Base-by-base conservation (phyloP, 78 protist species). In the Chrysochromulina tobinii region DNA sequence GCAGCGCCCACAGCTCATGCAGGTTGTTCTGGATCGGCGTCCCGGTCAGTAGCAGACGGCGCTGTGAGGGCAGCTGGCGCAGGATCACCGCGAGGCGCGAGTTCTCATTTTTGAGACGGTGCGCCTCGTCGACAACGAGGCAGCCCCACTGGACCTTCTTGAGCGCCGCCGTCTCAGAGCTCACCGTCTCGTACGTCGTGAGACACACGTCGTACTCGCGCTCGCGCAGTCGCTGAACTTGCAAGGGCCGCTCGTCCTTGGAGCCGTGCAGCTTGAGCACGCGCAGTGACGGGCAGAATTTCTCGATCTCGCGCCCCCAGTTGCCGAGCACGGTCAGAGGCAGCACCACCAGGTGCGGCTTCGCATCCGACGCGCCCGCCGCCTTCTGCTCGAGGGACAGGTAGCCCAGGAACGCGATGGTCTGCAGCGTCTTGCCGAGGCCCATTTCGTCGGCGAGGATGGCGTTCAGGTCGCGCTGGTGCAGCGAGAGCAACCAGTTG, bases 1-100 rank as follows among this genome's bases (percentile, higher is more conserved):
- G 96, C 69, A 99, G 96, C 55, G 99, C 98, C 99, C 99, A 98
- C 25, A 99, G 95, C 94, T 99, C 99, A 77, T 96, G 98, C 27
- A 99, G 91, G 94, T 99, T 98, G 94, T 99, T 99, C 96, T 98
- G 79, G 17, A 69, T 2, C 17, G 79, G 79, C 12, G 79, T 69
- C 15, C 79, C 79, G 18, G 79, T 69, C 23, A 69, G 27, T 12
- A 69, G 79, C 79, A 69, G 79, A 9, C 79, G 79, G 23, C 14
- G 50, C 11, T 12, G 4, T 6, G 51, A 2, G 23, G 27, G 27
- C 23, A 69, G 38, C 38, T 38, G 38, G 38, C 38, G 38, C 38
- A 38, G 38, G 38, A 38, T 38, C 38, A 38, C 38, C 38, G 38
- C 38, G 72, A 89, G 86, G 20, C 11, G 5, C 18, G 81, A 55